Evolutionary conservation across 1,139 yeast species (phyloP), one percentile per base, ranked within the genome.

Genomic region (Lodderomyces theae): DNA sequence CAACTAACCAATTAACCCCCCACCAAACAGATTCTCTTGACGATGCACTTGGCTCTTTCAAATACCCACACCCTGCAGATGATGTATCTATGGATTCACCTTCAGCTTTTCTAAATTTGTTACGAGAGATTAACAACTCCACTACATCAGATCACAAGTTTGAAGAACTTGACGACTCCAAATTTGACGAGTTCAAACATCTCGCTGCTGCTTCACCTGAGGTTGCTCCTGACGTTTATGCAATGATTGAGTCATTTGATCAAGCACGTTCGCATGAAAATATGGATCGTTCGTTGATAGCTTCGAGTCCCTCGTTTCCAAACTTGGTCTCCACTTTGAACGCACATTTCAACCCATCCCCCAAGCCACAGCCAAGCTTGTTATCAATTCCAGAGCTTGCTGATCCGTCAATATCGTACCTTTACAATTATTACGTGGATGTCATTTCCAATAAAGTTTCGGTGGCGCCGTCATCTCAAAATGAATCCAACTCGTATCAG

Each of bases 381-480:
- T 38, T 53, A 3, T 40, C 44, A n/a, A 40, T 54, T 10, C 61
- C 61, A 1, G 55, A 52, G 33, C 39, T 59, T 17, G 30, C 47
- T 3, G 48, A 56, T 17, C 46, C 53, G 15, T 49, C 53, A 19
- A 49, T 51, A 22, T 43, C 53, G 31, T 58, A 67, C 46, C 62
- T 85, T 16, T 85, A 80, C 56, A 79, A 79, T 42, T 85, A 85
- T 54, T 86, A 83, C 57, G 74, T 80, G 35, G 79, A 80, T 44
- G 74, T 72, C 24, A 65, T 85, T 39, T 77, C 86, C 5, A 65
- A 66, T 12, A 68, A 78, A 40, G 76, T 84, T 11, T 79, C 86
- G 12, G 77, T 85, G 39, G 82, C 87, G 1, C 86, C 92, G 3
- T 44, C 49, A n/a, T 63, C 72, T 8, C 71, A 47, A 61, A 66